These are phyloP conservation scores for Malassezia equina DNA, from an alignment of 1,284 basidiomycete genomes.

Conservation along the genomic window DNA sequence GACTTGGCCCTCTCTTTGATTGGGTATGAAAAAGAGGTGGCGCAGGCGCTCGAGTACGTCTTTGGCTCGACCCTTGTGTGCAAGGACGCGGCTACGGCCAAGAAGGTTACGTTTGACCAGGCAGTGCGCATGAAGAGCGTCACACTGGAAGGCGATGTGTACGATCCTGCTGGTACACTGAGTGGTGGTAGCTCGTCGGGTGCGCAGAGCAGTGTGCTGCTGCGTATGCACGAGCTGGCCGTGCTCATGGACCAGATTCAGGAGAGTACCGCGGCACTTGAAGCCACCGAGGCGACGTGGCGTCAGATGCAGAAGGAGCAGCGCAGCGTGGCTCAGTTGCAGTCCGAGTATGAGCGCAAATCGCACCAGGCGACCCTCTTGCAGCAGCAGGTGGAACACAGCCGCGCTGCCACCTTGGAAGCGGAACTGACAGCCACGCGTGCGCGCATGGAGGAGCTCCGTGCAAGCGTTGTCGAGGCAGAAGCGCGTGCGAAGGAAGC, in stretches of 20 bases:
- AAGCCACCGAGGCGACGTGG: slow-evolving; percentile 33
- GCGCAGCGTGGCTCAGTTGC: slow-evolving; percentile 59
- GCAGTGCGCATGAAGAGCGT: slow-evolving; percentile 69
- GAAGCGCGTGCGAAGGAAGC: slow-evolving; percentile 68
- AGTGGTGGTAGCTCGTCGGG: slow-evolving; percentile 80
- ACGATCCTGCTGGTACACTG: slow-evolving; percentile 88
- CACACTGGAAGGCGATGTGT: slow-evolving; percentile 87
- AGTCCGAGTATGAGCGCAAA: slow-evolving; percentile 59
- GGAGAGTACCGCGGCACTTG: slow-evolving; percentile 56
- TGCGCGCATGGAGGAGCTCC: slow-evolving; percentile 60
- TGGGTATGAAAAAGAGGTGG: slow-evolving; percentile 72
- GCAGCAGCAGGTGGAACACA: slow-evolving; percentile 74
- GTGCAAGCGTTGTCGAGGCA: slow-evolving; percentile 58
- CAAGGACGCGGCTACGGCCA: slow-evolving; percentile 76
- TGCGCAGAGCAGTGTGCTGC: slow-evolving; percentile 60
- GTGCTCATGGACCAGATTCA: slow-evolving; percentile 58
- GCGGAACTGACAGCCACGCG: slow-evolving; percentile 68
- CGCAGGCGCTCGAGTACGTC: slow-evolving; percentile 81
- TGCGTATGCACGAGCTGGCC: slow-evolving; percentile 71
- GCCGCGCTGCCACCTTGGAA: slow-evolving; percentile 73
- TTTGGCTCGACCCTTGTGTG: slow-evolving; percentile 90
- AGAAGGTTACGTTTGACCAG: slow-evolving; percentile 74
- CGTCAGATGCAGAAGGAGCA: slow-evolving; percentile 52
- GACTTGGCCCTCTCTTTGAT: slow-evolving; percentile 77
- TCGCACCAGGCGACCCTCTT: slow-evolving; percentile 73